Evolutionary conservation across 208 protist species (phyloP).

Genomic region (Trypanosoma cruzi): DNA sequence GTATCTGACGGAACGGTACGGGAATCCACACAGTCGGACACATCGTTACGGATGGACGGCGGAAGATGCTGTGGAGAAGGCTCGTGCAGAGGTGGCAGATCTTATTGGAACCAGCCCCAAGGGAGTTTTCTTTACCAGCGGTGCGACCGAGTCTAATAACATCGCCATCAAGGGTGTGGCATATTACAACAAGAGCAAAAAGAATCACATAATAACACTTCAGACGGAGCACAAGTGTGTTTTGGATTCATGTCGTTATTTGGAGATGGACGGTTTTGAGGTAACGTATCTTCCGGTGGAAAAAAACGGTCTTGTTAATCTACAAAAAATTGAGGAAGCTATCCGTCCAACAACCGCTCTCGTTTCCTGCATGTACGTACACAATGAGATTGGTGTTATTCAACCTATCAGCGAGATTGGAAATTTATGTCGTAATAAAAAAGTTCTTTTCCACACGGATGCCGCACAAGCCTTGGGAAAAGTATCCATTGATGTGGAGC

Average conservation of each 20-base stretch:
- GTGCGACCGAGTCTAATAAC: slow-evolving; percentile 99
- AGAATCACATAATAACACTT: slow-evolving; percentile 98
- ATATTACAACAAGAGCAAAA: slow-evolving; percentile 96
- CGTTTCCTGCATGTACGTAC: slow-evolving; percentile 98
- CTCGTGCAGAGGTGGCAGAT: slow-evolving; percentile 87
- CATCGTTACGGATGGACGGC: slow-evolving; percentile 98
- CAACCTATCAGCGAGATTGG: slow-evolving; percentile 98
- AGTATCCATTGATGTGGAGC: slow-evolving; percentile 97
- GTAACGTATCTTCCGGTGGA: slow-evolving; percentile 98
- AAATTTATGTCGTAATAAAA: slow-evolving; percentile 92
- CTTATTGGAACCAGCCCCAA: slow-evolving; percentile 97
- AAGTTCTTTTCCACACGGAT: slow-evolving; percentile 98
- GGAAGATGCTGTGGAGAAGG: slow-evolving; percentile 95
- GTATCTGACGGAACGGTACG: slow-evolving; percentile 96
- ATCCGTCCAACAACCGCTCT: slow-evolving; percentile 96
- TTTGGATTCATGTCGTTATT: slow-evolving; percentile 97
- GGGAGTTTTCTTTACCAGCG: slow-evolving; percentile 99
- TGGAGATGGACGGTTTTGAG: slow-evolving; percentile 96
- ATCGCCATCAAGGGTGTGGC: slow-evolving; percentile 98
- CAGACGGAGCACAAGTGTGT: slow-evolving; percentile 99
- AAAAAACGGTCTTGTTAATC: slow-evolving; percentile 96
- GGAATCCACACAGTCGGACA: slow-evolving; percentile 98
- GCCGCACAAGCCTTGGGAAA: slow-evolving; percentile 98
- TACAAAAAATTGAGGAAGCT: slow-evolving; percentile 91
- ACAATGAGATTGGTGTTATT: slow-evolving; percentile 99